Base-by-base conservation (phyloP, 257 asterid species). In the Primulina tabacum region DNA sequence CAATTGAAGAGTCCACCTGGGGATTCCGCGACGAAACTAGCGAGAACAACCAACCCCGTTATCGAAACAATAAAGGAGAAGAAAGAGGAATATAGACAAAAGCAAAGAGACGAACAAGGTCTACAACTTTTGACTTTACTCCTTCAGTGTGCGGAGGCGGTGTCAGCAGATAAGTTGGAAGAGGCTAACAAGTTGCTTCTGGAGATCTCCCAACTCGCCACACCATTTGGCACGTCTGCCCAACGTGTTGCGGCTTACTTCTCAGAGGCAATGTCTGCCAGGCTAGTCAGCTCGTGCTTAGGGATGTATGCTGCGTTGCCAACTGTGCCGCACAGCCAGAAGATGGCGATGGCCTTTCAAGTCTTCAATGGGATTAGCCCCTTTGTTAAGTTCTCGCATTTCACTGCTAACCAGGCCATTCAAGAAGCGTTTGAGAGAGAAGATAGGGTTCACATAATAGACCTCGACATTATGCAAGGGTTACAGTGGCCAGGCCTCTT, bases 221-320 rank as follows among this genome's bases (percentile, higher is more conserved):
- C 97, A 2, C 99, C 99, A 0, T 93, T 87, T 16, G 99, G 99
- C 9, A 90, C 99, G 12, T 87, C 97, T 0, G 99, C 99, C 1
- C 99, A 93, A 82, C 96, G 99, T 2, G 99, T 93, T 1, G 99
- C 99, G 1, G 97, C 97, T 6, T 93, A 93, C 75, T 93, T 93
- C 89, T 93, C 99, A 0, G 99, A 93, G 57, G 99, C 99, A 47
- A 93, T 93, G 97, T 90, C 97, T 0, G 94, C 99, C 0, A 82
- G 96, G 70, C 75, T 93, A 5, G 93, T 93, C 30, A 90, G 89
- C 75, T 90, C 97, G 0, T 90, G 96, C 80, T 52, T 90, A 60
- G 99, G 99, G 18, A 89, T 93, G 24, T 89, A 87, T 56, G 91
- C 97, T 0, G 75, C 96, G 1, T 73, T 89, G 16, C 97, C 97